Evolutionary conservation across 2,329 filamentous ascomycete species (phyloP).

Genomic region (Lojkania enalia): DNA sequence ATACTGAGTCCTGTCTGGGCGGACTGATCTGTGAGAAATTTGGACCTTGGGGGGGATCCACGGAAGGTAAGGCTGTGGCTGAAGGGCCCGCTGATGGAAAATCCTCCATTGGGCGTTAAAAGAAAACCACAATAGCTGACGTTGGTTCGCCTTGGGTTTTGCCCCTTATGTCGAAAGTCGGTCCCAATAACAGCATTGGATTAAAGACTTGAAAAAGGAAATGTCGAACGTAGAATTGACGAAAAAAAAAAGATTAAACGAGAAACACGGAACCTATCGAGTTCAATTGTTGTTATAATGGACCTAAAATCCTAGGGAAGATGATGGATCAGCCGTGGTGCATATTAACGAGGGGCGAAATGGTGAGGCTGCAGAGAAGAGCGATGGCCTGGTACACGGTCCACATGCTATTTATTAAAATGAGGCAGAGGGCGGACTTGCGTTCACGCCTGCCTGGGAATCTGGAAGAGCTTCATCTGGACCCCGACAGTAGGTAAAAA

Average conservation of each 20-base stretch:
- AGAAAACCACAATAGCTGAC: too few species aligned
- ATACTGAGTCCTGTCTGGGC: slow-evolving; percentile 18
- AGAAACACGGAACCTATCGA: not conserved
- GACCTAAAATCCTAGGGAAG: not conserved
- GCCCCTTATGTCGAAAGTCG: not conserved
- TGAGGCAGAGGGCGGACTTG: not conserved
- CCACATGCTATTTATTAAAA: slow-evolving; percentile 5
- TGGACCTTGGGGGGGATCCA: slow-evolving; percentile 1
- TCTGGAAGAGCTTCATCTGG: not conserved
- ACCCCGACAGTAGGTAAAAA: slow-evolving; percentile 1
- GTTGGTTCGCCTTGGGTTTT: too few species aligned
- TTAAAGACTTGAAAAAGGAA: not conserved
- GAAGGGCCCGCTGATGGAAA: too few species aligned
- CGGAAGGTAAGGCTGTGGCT: not conserved
- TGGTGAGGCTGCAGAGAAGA: slow-evolving; percentile 5
- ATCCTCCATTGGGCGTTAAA: too few species aligned
- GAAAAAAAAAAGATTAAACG: not conserved
- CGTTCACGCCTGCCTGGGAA: slow-evolving; percentile 1
- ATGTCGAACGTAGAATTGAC: not conserved
- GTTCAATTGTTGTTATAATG: not conserved
- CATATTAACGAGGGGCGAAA: slow-evolving; percentile 1
- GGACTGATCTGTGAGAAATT: not conserved
- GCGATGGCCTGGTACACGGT: not conserved
- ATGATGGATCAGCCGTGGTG: not conserved
- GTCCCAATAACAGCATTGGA: not conserved